These are phyloP conservation scores for Kodamaea leandrae DNA, from an alignment of 805 yeast genomes.

Conservation along the genomic window DNA sequence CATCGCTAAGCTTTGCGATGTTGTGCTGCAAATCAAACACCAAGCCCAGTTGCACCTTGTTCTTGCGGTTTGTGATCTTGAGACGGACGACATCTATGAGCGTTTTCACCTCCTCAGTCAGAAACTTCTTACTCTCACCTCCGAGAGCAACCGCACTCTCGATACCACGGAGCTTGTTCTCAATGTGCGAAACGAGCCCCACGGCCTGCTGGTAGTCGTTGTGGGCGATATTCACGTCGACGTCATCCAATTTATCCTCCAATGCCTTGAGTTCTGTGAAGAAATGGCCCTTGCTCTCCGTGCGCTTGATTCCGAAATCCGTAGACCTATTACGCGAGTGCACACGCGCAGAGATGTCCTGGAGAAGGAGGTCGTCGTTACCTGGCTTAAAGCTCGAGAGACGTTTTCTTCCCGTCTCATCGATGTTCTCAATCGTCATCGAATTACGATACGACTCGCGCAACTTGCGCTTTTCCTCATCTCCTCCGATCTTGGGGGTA, in stretches of 20 bases:
- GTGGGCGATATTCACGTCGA: slow-evolving; percentile 66
- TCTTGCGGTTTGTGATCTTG: slow-evolving; percentile 38
- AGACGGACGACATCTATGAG: slow-evolving; percentile 42
- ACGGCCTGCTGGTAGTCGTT: slow-evolving; percentile 49
- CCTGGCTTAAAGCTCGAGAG: slow-evolving; percentile 30
- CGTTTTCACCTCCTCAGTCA: slow-evolving; percentile 24
- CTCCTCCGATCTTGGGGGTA: neutral
- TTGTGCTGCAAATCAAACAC: slow-evolving; percentile 38
- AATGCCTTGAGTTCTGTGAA: slow-evolving; percentile 49
- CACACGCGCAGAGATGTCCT: slow-evolving; percentile 58
- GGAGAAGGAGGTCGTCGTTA: slow-evolving; percentile 40
- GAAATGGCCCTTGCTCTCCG: slow-evolving; percentile 27
- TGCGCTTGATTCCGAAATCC: slow-evolving; percentile 32
- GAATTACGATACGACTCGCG: slow-evolving; percentile 50
- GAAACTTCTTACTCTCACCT: slow-evolving; percentile 11
- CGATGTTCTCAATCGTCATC: slow-evolving; percentile 40
- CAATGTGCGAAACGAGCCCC: slow-evolving; percentile 38
- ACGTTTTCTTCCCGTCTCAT: slow-evolving; percentile 27
- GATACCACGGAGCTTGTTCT: slow-evolving; percentile 27
- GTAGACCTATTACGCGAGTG: slow-evolving; percentile 57
- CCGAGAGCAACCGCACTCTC: slow-evolving; percentile 23
- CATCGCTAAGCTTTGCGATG: slow-evolving; percentile 28
- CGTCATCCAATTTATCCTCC: slow-evolving; percentile 64
- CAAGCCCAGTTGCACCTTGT: slow-evolving; percentile 35
- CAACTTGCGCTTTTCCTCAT: slow-evolving; percentile 37